Base-by-base conservation (phyloP, 805 yeast genomes). In the Schwanniomyces yamadae region DNA sequence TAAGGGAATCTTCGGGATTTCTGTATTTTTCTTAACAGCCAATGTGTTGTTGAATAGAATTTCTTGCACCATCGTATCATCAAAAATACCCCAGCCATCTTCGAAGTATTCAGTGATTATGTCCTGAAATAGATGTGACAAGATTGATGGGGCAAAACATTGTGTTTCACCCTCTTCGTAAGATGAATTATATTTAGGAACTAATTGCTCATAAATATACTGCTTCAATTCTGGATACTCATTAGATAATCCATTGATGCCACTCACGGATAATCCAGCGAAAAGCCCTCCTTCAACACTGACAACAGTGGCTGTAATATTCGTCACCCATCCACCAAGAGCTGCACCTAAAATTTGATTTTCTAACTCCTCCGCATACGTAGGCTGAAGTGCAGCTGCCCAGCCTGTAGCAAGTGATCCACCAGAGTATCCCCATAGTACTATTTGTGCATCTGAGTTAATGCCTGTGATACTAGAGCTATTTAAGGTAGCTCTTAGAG, bases 391-490 rank as follows among this genome's bases (percentile, higher is more conserved):
- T 8, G 45, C 41, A 5, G 57, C 49, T 3, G 56, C 61, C 64
- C 65, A 58, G 6, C 52, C 49, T 12, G 57, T 33, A 9, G 63
- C 56, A 17, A 58, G 36, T 2, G 63, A 52, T 6, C 63, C 66
- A 8, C 66, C 66, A 18, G 61, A 54, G 33, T 54, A 60, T 0
- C 66, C 66, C 55, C 57, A 59, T 24, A 59, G 23, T 4, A 37
- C 41, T 5, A 47, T 40, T 12, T 42, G 28, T 1, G 66, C 57
- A 24, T 49, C 44, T 5, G 41, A 13, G 8, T 39, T 24, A 14
- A 58, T 25, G 1, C 56, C 56, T 1, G 62, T 44, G 4, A 36
- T 22, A 33, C 41, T 39, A 7, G 34, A 36, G 10, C 52, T 36
- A 3, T 33, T 27, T 31, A 59, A 39, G 1, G 46, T 44, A 4